A percentile compares a stretch with the other conserved stretches of the same genome.
These are phyloP conservation scores for Actinidia polygama DNA, from an alignment of 179 eudicot genomes.

Conservation along the genomic window DNA sequence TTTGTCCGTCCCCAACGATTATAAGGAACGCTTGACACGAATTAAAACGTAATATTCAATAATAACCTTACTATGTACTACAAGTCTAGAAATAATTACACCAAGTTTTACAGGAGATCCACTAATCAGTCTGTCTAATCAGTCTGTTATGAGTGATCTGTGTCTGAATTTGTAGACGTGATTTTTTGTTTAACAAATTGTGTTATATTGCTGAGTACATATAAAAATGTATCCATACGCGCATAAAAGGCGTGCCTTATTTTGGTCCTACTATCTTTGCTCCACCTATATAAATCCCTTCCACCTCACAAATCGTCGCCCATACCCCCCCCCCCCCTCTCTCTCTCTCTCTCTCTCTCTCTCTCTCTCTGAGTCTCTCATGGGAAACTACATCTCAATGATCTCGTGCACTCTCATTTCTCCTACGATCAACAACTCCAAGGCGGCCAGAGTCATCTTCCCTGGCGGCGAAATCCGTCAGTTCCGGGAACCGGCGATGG, in stretches of 20 bases:
- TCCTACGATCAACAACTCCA: slow-evolving; percentile 25
- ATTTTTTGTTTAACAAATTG: too few relatives aligned
- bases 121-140: too few relatives aligned
- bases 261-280: too few relatives aligned
- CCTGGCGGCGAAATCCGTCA: slow-evolving; percentile 52
- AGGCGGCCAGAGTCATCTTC: slow-evolving; percentile 36
- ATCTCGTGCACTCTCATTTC: slow-evolving; percentile 31
- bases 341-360: slow-evolving; percentile 11
- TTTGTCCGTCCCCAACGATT: too few relatives aligned
- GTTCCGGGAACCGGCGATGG: slow-evolving; percentile 40
- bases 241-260: not conserved
- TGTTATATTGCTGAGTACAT: not conserved
- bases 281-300: not conserved
- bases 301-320: not conserved
- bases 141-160: too few relatives aligned
- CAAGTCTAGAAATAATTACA: too few relatives aligned
- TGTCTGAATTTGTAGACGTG: too few relatives aligned
- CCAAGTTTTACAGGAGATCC: too few relatives aligned
- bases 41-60: too few relatives aligned
- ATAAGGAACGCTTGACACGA: too few relatives aligned
- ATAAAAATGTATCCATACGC: not conserved
- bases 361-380: too few relatives aligned
- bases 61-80: too few relatives aligned
- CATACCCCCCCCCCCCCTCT: not conserved
- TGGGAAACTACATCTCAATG: slow-evolving; percentile 46